Percentiles rank a stretch among this genome's conserved stretches.
phyloP scores from a whole-genome alignment of 345 rosid genomes.

The Arabidopsis suecica region DNA sequence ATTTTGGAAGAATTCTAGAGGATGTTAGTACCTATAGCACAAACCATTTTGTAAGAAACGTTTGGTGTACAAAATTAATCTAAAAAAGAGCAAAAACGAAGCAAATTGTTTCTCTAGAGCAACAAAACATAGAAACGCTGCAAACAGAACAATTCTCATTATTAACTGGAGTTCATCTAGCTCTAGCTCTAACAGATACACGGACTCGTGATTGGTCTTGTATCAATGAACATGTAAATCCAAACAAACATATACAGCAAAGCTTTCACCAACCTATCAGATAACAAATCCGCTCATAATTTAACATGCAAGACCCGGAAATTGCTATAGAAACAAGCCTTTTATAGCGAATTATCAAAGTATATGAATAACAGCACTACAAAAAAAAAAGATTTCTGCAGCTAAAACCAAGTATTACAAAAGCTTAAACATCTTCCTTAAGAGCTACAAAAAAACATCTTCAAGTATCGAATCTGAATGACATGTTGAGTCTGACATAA shows the following conservation, averaged over 20 bases:
- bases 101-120: not conserved
- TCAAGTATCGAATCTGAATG: not conserved
- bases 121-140: conserved; percentile 1
- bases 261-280: not conserved
- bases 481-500: conserved; percentile 5
- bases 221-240: not conserved
- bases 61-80: conserved; percentile 21
- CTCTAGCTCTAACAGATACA: too few relatives aligned
- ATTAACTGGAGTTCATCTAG: not conserved
- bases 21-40: not conserved
- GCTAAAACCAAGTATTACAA: conserved; percentile 1
- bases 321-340: conserved; percentile 8
- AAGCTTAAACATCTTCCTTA: not conserved
- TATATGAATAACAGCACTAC: not conserved
- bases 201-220: not conserved
- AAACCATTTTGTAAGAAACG: conserved; percentile 28
- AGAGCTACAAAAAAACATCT: not conserved
- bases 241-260: not conserved
- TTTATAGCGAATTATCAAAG: conserved; percentile 12
- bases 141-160: not conserved
- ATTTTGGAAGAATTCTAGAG: conserved; percentile 41
- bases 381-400: not conserved
- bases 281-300: too few relatives aligned
- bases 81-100: conserved; percentile 19
- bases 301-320: not conserved